Evolutionary conservation across 2,329 filamentous ascomycete species (phyloP), one percentile per base, ranked within the genome.

Genomic region (Calonectria hawksworthii): DNA sequence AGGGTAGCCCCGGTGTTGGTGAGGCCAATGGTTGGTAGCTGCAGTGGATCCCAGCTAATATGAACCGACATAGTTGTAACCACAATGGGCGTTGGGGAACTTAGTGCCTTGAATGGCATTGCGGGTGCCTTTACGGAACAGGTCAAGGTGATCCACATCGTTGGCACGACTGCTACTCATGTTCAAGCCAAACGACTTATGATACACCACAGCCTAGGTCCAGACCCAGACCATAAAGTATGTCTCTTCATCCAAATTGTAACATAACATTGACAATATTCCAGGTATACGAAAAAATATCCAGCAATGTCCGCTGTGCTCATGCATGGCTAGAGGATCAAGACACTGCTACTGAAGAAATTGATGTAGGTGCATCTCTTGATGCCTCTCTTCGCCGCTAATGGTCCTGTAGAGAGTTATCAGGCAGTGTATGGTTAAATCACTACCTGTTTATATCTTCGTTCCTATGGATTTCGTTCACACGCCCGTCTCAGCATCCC

Each of bases 381-480:
- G 3, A 11, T 16, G 4, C 9, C 32, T 9, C 21, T 2, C 0
- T 6, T 16, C 3, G 11, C 8, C 13, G 6, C 68, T 74, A 36
- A 68, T 9, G 1, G 0, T 11, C 14, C 14, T 1, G 10, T 21
- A 75, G 73, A 34, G 70, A 47, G 73, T 73, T 9, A 61, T 75
- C 6, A 23, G 52, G 13, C 65, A 75, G 26, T 75, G 73, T 11
- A n/a, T 73, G 11, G 9, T 75, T 2, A 23, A 38, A 9, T 75
- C 73, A 4, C 34, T 75, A 0, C 73, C 73, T 3, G 73, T 75
- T 1, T 75, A 75, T 8, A 23, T 75, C 9, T 75, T 75, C 41
- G 70, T 75, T 21, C 73, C 73, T 6, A 75, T 75, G 73, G 73
- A 75, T n/a, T 70, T 75, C 41, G 73, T 75, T 14, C 73, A 75